phyloP scores from a whole-genome alignment of 2,329 filamentous ascomycete genomes.

The Colletotrichum sp. region DNA sequence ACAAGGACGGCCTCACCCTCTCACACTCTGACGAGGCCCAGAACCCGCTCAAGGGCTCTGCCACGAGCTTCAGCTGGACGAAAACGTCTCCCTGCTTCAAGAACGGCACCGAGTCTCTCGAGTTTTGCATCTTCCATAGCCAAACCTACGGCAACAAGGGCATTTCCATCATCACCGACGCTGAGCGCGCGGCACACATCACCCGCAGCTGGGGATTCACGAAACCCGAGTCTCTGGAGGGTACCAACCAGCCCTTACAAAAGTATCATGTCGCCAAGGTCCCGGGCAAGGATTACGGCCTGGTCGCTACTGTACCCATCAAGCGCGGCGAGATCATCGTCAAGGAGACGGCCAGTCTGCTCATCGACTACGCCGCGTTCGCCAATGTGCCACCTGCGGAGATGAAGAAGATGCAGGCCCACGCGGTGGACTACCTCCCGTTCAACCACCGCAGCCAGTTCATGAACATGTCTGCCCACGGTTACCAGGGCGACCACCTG shows the following conservation, averaged over 20 bases:
- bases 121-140: constrained; percentile 40
- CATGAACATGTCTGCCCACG: constrained; percentile 43
- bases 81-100: constrained; percentile 10
- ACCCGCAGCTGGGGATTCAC: constrained; percentile 32
- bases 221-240: constrained; percentile 24
- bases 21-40: neutral
- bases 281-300: constrained; percentile 50
- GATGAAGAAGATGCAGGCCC: constrained; percentile 34
- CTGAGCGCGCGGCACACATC: constrained; percentile 33
- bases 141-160: constrained; percentile 40
- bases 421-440: constrained; percentile 35
- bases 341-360: constrained; percentile 39
- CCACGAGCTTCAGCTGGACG: constrained; percentile 2
- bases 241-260: constrained; percentile 26
- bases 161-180: constrained; percentile 42
- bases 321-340: constrained; percentile 41
- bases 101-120: constrained; percentile 9
- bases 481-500: constrained; percentile 26
- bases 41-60: neutral
- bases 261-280: constrained; percentile 39
- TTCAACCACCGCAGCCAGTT: constrained; percentile 31
- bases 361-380: constrained; percentile 44
- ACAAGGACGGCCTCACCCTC: constrained; percentile 24
- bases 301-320: constrained; percentile 38
- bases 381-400: constrained; percentile 29